Evolutionary conservation across 192 early-diverging fungal species (phyloP).

Genomic region (Linnemannia hyalina): DNA sequence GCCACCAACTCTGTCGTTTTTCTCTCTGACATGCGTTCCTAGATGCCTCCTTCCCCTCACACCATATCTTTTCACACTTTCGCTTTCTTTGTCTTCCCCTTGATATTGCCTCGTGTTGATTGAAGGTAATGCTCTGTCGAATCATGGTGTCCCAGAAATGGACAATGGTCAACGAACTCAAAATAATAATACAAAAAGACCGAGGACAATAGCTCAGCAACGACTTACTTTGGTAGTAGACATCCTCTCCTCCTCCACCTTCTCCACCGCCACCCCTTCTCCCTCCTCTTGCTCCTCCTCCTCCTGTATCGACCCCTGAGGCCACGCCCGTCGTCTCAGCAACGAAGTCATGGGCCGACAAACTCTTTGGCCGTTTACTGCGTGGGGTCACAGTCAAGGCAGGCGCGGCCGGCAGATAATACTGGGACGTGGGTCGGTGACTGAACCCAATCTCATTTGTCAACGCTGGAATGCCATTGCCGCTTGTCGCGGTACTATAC

Average conservation of each 20-base stretch:
- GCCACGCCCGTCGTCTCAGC: background rate
- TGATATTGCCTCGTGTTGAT: background rate
- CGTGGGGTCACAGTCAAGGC: constrained; percentile 8
- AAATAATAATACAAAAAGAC: background rate
- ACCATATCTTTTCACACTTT: background rate
- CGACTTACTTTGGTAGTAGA: background rate
- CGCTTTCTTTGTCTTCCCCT: background rate
- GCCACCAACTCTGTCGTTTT: background rate
- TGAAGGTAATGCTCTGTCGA: background rate
- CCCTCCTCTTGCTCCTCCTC: background rate
- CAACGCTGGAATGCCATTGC: constrained; percentile 14
- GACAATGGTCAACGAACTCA: background rate
- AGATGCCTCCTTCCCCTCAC: no score
- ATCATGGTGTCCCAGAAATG: background rate
- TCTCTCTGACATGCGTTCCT: background rate
- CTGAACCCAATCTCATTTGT: constrained; percentile 17
- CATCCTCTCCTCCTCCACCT: background rate
- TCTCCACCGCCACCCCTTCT: background rate
- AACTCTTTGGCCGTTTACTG: constrained; percentile 37
- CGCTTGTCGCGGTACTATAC: constrained; percentile 26
- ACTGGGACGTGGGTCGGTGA: constrained; percentile 22
- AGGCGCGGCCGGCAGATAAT: constrained; percentile 18
- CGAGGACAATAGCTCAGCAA: background rate
- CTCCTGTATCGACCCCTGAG: background rate
- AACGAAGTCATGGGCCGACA: constrained; percentile 38